Base-by-base conservation (phyloP, 257 asterid genomes). In the Vinca minor region DNA sequence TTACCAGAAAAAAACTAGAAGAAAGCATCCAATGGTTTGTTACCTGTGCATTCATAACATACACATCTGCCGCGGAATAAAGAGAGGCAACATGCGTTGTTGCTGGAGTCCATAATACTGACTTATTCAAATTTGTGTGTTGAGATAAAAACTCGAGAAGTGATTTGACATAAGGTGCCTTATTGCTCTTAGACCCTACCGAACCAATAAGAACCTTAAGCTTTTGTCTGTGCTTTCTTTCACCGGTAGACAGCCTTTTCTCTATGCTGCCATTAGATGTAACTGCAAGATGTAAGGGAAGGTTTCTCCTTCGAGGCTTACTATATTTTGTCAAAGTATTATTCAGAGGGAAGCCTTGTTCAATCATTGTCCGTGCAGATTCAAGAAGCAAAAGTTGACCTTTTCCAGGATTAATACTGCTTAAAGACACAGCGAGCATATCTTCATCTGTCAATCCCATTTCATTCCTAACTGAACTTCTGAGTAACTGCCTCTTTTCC, bases 41-140 rank as follows among this genome's bases (percentile, higher is more conserved):
- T n/a, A 93, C 99, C 97, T 93, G 99, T 34, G 99, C 87, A 77
- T 93, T 93, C 99, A 89, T 93, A 64, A 85, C 83, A 76, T 87
- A 93, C 20, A 81, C 95, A 81, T 93, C 99, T 13, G 99, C 92
- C 11, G 99, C 97, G 53, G 99, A 76, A 77, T 87, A 93, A 34
- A 93, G 92, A 52, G 99, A 88, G 45, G 97, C 94, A 61, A 93
- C 92, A 2, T 89, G 96, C 26, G 95, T 84, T 9, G 99, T 93
- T 49, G 99, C 84, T 0, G 97, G 97, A 58, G 99, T 89, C 97
- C 99, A 93, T 62, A 93, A 74, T 71, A 93, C 91, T 15, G 90
- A 80, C 60, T 69, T 73, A 15, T 96, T 81, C 82, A 93, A 64
- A 61, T 89, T 89, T 21, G 86, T 63, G 69, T 83, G 84, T 50